A percentile compares a stretch with the other conserved stretches of the same genome.
Conservation (phyloP, 441 rosid genomes). For the Kokia cookei region DNA sequence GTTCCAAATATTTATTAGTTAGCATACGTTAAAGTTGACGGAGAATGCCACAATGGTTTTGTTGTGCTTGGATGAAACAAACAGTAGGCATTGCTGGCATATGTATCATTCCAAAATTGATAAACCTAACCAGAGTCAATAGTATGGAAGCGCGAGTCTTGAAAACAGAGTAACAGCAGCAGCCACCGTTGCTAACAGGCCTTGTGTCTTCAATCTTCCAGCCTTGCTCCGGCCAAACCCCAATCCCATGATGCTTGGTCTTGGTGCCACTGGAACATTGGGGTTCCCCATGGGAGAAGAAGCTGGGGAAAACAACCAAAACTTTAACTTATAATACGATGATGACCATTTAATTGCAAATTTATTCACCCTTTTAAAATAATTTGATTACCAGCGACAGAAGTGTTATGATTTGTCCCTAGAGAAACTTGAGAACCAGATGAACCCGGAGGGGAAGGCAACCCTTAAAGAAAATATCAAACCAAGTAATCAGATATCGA, state of each 20-base stretch:
- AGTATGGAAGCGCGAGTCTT: constrained; percentile 2
- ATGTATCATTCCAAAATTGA: background rate
- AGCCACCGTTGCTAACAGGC: constrained; percentile 18
- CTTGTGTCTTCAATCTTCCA: constrained; percentile 21
- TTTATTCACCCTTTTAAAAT: background rate
- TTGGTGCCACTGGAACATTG: constrained; percentile 37
- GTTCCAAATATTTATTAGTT: background rate
- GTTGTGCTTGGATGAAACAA: background rate
- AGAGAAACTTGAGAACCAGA: constrained; percentile 40
- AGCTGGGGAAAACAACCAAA: constrained; percentile 22
- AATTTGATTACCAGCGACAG: constrained; percentile 36
- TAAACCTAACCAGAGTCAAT: background rate
- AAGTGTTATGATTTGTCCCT: constrained; percentile 35
- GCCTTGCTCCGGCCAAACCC: constrained; percentile 31
- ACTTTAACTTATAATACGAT: background rate
- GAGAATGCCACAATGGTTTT: background rate
- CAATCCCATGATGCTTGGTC: constrained; percentile 37
- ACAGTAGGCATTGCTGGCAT: background rate
- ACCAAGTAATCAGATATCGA: no score
- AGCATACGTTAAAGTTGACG: no score
- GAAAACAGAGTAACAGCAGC: constrained; percentile 17
- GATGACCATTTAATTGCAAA: background rate
- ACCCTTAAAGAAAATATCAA: constrained; percentile 20
- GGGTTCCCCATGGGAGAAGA: constrained; percentile 35
- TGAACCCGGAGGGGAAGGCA: constrained; percentile 23